Evolutionary conservation across 1,284 basidiomycete species (phyloP).

Genomic region (Neotropicomus parvogracilis): DNA sequence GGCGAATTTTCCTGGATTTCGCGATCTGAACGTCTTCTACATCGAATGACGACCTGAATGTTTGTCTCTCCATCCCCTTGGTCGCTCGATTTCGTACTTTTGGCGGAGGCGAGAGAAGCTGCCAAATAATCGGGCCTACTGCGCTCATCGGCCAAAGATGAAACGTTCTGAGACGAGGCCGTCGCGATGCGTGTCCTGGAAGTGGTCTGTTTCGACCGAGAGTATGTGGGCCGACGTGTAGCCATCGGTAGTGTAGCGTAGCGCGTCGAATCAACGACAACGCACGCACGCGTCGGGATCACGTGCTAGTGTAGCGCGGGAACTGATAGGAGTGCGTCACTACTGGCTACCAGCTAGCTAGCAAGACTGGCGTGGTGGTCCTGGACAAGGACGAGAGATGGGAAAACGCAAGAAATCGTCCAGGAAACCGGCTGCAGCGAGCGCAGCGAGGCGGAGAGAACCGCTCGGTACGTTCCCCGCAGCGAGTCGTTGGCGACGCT

Average conservation of each 20-base stretch:
- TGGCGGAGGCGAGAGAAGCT: conserved; percentile 23
- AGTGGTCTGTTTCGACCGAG: conserved; percentile 20
- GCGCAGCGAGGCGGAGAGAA: conserved; percentile 54
- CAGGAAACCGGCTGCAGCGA: conserved; percentile 58
- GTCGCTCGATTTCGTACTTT: conserved; percentile 13
- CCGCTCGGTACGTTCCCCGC: conserved; percentile 60
- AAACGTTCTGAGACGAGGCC: conserved; percentile 16
- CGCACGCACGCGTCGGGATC: conserved; percentile 31
- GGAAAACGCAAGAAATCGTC: conserved; percentile 85
- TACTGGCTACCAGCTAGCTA: no score
- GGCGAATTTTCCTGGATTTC: conserved; percentile 81
- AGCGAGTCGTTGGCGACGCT: conserved; percentile 5
- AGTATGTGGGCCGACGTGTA: conserved; percentile 25
- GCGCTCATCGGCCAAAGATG: conserved; percentile 19
- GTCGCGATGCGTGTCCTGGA: conserved; percentile 19
- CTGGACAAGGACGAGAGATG: conserved; percentile 40
- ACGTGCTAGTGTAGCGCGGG: conserved; percentile 27
- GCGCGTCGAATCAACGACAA: conserved; percentile 30
- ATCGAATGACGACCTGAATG: conserved; percentile 91
- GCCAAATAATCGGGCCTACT: conserved; percentile 19
- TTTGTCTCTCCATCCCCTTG: conserved; percentile 60
- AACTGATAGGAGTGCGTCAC: background rate
- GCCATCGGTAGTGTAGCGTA: conserved; percentile 19
- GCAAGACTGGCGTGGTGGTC: no score
- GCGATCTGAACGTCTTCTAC: conserved; percentile 75